Evolutionary conservation across 2,329 filamentous ascomycete genomes (phyloP).

Genomic region (Ilyonectria mors-panacis): DNA sequence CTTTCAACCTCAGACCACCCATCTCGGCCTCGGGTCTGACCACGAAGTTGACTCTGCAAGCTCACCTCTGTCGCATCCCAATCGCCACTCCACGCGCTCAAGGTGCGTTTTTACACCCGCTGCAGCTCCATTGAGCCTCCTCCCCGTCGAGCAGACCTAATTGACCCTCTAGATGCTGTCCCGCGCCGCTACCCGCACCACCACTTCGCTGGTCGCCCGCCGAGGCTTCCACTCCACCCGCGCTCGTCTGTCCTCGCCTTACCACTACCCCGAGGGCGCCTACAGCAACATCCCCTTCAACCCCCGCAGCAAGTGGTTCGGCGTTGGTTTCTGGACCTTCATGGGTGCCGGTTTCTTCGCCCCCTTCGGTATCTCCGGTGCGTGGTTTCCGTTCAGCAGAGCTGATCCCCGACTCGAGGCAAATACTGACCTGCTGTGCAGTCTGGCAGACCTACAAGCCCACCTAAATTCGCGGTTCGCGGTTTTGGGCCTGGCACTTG

Average conservation of each 20-base stretch:
- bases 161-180: constrained; percentile 83
- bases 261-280: constrained; percentile 98
- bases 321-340: constrained; percentile 85
- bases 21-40: constrained; percentile 49
- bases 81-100: constrained; percentile 48
- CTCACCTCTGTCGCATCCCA: constrained; percentile 39
- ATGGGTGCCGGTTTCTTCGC: constrained; percentile 68
- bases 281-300: constrained; percentile 98
- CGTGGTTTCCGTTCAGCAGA: constrained; percentile 54
- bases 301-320: constrained; percentile 90
- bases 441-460: constrained; percentile 65
- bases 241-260: constrained; percentile 87
- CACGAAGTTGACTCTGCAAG: constrained; percentile 46
- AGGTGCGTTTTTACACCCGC: constrained; percentile 40
- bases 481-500: constrained; percentile 33
- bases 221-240: constrained; percentile 96
- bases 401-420: constrained; percentile 18
- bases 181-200: constrained; percentile 76
- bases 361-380: constrained; percentile 76
- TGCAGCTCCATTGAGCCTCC: constrained; percentile 24
- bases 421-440: constrained; percentile 50
- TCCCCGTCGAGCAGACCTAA: constrained; percentile 50
- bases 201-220: constrained; percentile 81
- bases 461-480: constrained; percentile 48
- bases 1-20: constrained; percentile 52